These are phyloP conservation scores for Coccomyxa subellipsoidea DNA, from an alignment of 163 green algal genomes.

Conservation along the genomic window DNA sequence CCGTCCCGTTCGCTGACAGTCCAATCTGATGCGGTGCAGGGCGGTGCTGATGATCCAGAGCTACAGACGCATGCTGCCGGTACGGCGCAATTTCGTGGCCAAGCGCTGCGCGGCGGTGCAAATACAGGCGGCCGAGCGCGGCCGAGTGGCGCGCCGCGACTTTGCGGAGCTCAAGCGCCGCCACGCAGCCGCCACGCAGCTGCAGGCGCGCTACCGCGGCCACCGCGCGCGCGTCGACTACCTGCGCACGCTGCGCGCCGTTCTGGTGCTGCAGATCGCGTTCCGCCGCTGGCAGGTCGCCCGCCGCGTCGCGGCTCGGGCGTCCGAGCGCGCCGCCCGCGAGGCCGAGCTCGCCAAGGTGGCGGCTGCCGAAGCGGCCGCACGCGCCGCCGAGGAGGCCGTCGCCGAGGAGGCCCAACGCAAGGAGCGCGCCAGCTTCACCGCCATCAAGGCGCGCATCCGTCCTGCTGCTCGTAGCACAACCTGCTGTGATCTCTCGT, in stretches of 20 bases:
- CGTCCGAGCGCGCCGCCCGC: neutral
- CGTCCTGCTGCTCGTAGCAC: no score
- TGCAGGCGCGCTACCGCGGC: slow-evolving; percentile 1
- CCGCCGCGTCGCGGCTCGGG: neutral
- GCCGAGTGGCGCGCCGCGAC: slow-evolving; percentile 12
- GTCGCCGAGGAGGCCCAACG: neutral
- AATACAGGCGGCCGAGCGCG: slow-evolving; percentile 51
- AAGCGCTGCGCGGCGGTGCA: slow-evolving; percentile 36
- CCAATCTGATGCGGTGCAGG: no score
- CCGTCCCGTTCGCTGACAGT: no score
- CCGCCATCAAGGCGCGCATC: slow-evolving; percentile 1
- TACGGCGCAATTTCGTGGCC: slow-evolving; percentile 40
- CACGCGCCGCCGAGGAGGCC: neutral
- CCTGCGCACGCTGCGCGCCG: slow-evolving; percentile 11
- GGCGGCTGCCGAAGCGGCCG: neutral
- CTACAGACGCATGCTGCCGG: slow-evolving; percentile 40
- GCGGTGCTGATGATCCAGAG: slow-evolving; percentile 42
- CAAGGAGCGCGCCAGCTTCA: slow-evolving; percentile 6
- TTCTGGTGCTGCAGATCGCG: slow-evolving; percentile 18
- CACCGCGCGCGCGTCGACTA: slow-evolving; percentile 3
- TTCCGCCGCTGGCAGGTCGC: slow-evolving; percentile 17
- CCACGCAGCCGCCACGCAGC: neutral
- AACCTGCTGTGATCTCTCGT: neutral
- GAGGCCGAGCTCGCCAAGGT: neutral
- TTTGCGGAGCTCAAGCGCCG: neutral